Evolutionary conservation across 106 monocot species (phyloP), one percentile per base, ranked within the genome.

Genomic region (Posidonia australis): DNA sequence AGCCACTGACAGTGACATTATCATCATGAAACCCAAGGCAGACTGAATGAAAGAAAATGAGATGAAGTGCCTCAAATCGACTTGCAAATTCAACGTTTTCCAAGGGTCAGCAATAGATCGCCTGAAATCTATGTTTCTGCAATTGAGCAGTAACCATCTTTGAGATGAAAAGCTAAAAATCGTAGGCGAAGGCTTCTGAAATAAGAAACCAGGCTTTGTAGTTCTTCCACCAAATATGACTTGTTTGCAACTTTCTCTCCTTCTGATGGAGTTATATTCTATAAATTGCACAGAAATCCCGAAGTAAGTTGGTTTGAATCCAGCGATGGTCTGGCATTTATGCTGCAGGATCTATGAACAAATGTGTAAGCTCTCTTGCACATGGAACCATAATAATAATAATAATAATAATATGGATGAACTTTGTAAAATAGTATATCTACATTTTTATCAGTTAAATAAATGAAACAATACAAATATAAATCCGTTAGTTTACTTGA

Each of bases 1-100:
- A 28, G 67, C 55, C n/a, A 79, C 41, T 51, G 82, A 87, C 17
- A 84, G 28, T 18, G 87, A 78, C 71, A 87, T 68, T 7, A 84
- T 53, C 44, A 98, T 70, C 69, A 98, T 70, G 64, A 87, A 61
- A 18, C 80, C 78, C 27, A 81, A 44, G 7, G 82, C 74, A 58
- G 87, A 9, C 0, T 63, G 84, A 46, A 71, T 19, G 10, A 80
- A 58, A 44, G 67, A 13, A 64, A 68, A 19, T 13, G 66, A 73
- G 27, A 80, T 20, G 10, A 52, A 55, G 27, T 75, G 71, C 64
- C 61, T 70, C 41, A 72, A 63, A 46, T 77, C 79, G 51, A 64
- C 67, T 70, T 70, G 67, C 74, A 77, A 73, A 70, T 49, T 28
- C 46, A 45, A 71, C 36, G 72, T 21, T 32, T 75, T 76, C 21